These are phyloP conservation scores for Tilletia setariae DNA, from an alignment of 1,284 basidiomycete species.

Conservation along the genomic window DNA sequence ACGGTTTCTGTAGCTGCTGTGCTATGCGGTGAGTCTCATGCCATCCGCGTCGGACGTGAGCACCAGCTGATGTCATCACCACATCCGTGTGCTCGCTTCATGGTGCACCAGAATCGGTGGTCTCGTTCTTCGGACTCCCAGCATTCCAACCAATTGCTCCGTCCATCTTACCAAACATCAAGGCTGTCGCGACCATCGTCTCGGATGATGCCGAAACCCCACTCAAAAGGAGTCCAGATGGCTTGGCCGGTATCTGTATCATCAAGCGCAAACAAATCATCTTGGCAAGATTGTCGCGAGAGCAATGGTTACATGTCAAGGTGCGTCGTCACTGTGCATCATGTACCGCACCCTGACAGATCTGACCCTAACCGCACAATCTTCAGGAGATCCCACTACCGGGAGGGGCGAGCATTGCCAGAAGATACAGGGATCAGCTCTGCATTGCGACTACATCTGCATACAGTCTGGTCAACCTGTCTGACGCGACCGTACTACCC, in stretches of 20 bases:
- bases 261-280: conserved; percentile 43
- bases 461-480: conserved; percentile 46
- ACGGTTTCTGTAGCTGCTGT: conserved; percentile 28
- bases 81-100: conserved; percentile 16
- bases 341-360: not conserved
- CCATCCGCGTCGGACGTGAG: conserved; percentile 1
- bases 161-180: conserved; percentile 18
- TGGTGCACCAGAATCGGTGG: conserved; percentile 26
- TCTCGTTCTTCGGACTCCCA: conserved; percentile 28
- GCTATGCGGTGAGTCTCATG: conserved; percentile 26
- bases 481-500: conserved; percentile 31
- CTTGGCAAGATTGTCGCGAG: conserved; percentile 36
- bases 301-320: conserved; percentile 33
- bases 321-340: conserved; percentile 21
- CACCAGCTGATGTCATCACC: not conserved
- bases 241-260: conserved; percentile 39
- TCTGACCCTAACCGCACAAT: not conserved
- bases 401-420: conserved; percentile 45
- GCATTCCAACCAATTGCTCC: conserved; percentile 19
- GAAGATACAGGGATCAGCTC: conserved; percentile 40
- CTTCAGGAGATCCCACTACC: conserved; percentile 38
- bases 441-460: conserved; percentile 46
- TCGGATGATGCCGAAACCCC: conserved; percentile 26
- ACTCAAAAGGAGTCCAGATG: conserved; percentile 7
- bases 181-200: conserved; percentile 27